A percentile compares a stretch with the other conserved stretches of the same genome.
Evolutionary conservation across 2,329 filamentous ascomycete genomes (phyloP).

Genomic region (Colletotrichum gloeosporioides): DNA sequence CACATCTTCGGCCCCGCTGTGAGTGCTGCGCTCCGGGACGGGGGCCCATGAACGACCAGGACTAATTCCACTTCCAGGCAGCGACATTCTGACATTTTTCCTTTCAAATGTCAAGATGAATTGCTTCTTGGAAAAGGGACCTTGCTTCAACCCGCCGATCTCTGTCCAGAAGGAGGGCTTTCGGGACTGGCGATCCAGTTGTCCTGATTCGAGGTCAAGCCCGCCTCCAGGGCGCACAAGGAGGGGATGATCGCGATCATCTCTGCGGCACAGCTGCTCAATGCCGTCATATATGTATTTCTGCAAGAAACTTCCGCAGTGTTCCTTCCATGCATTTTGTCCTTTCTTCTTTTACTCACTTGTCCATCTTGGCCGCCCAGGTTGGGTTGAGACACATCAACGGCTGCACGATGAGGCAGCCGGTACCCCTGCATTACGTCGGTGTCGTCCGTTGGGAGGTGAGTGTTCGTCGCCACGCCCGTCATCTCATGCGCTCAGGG

Average conservation of each 20-base stretch:
- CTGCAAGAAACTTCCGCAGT: background rate
- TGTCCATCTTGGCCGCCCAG: background rate
- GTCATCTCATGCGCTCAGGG: background rate
- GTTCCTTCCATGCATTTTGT: background rate
- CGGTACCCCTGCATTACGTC: background rate
- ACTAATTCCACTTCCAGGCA: background rate
- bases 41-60: background rate
- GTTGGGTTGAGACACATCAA: background rate
- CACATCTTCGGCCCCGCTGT: background rate
- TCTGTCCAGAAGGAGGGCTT: background rate
- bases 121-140: background rate
- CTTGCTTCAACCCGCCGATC: background rate
- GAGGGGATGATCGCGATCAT: background rate
- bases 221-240: background rate
- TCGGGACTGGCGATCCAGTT: background rate
- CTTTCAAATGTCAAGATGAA: background rate
- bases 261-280: background rate
- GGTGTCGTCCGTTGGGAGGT: background rate
- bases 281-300: background rate
- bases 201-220: background rate
- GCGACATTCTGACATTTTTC: background rate
- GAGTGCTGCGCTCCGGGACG: background rate
- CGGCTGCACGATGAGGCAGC: background rate
- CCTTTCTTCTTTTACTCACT: background rate
- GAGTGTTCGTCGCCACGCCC: background rate